phyloP scores from a whole-genome alignment of 2,329 filamentous ascomycete genomes.

The Aspergillus calidoustus region DNA sequence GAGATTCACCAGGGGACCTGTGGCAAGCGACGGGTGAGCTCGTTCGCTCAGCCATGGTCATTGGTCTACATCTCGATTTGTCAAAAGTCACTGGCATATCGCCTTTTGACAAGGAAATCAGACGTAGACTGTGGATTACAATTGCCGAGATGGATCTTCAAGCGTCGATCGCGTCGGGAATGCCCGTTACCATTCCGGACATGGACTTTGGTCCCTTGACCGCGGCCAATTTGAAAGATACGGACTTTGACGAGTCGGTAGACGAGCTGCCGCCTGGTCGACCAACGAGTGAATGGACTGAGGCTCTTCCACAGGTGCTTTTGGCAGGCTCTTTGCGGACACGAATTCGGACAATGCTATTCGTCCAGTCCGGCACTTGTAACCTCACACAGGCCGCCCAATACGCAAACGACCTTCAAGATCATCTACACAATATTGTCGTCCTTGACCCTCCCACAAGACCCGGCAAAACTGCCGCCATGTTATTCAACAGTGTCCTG shows the following conservation, averaged over 20 bases:
- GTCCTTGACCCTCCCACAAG: neutral
- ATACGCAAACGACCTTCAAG: neutral
- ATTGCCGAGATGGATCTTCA: slow-evolving; percentile 54
- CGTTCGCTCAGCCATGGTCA: slow-evolving; percentile 41
- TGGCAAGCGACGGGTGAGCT: slow-evolving; percentile 51
- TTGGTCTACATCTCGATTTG: slow-evolving; percentile 52
- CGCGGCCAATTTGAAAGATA: slow-evolving; percentile 48
- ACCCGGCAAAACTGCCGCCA: neutral
- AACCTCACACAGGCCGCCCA: neutral
- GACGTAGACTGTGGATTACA: slow-evolving; percentile 43
- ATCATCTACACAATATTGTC: no score
- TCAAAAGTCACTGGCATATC: no score
- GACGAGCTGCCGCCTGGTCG: slow-evolving; percentile 6
- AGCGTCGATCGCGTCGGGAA: slow-evolving; percentile 42
- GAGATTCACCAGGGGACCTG: slow-evolving; percentile 22
- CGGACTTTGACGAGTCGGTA: slow-evolving; percentile 46
- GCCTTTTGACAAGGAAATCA: slow-evolving; percentile 42
- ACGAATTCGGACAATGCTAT: neutral
- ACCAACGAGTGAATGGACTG: neutral
- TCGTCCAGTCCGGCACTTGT: neutral
- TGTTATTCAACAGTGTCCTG: neutral
- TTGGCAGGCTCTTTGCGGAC: neutral
- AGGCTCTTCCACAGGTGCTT: neutral
- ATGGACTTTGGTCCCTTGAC: slow-evolving; percentile 42
- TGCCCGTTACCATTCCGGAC: slow-evolving; percentile 45